phyloP scores from a whole-genome alignment of 176 grass and related monocot species.

The Eleusine coracana region DNA sequence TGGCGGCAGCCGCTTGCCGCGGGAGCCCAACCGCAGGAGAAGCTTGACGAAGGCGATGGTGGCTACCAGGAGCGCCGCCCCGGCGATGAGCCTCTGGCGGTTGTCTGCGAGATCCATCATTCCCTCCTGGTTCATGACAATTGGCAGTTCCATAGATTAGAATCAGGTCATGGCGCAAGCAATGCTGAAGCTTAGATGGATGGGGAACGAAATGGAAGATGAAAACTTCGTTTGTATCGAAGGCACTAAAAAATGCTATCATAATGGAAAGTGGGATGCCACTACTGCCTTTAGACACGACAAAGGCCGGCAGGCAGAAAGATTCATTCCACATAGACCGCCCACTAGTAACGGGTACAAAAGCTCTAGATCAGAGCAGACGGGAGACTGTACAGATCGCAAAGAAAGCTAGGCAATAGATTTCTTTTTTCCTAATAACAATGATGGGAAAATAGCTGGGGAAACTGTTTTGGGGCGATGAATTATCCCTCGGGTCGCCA shows the following conservation, averaged over 20 bases:
- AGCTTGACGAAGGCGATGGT: constrained; percentile 62
- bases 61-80: constrained; percentile 51
- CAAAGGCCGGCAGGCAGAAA: neutral
- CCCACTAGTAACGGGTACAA: neutral
- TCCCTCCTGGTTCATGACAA: neutral
- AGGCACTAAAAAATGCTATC: neutral
- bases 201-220: neutral
- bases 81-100: constrained; percentile 45
- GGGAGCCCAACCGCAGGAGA: constrained; percentile 28
- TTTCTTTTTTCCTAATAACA: neutral
- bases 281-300: neutral
- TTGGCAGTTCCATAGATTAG: constrained; percentile 2
- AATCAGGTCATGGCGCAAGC: neutral
- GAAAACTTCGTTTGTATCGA: constrained; percentile 25
- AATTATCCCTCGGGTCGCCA: neutral
- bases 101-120: constrained; percentile 71
- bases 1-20: constrained; percentile 63
- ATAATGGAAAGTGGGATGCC: neutral
- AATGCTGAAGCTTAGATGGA: neutral
- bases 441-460: neutral
- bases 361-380: constrained; percentile 10
- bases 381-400: neutral
- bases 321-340: neutral
- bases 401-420: neutral
- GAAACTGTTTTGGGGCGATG: neutral